A percentile compares a stretch with the other conserved stretches of the same genome.
Evolutionary conservation across 2,329 filamentous ascomycete genomes (phyloP).

Genomic region (Pezicula neosporulosa): DNA sequence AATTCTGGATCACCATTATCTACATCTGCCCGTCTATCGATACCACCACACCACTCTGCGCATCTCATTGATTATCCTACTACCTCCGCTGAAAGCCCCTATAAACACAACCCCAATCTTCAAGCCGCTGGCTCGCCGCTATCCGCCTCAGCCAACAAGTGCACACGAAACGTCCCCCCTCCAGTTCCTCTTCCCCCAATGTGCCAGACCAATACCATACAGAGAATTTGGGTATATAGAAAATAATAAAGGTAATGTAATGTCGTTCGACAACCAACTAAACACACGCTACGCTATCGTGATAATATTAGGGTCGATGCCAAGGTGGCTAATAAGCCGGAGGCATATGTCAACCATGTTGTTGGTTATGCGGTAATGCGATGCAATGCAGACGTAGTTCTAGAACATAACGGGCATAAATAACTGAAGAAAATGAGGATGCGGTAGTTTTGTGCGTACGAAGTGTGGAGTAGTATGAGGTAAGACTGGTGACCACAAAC

Average conservation of each 20-base stretch:
- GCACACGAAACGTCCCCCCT: too few species aligned
- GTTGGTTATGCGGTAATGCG: constrained; percentile 7
- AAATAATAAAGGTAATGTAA: constrained; percentile 13
- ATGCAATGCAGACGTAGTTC: constrained; percentile 21
- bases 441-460: background rate
- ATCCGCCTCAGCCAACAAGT: too few species aligned
- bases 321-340: constrained; percentile 18
- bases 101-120: too few species aligned
- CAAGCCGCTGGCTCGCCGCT: too few species aligned
- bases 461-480: constrained; percentile 1
- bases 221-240: constrained; percentile 29
- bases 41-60: too few species aligned
- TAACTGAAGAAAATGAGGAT: constrained; percentile 3
- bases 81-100: too few species aligned
- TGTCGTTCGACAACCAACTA: constrained; percentile 6
- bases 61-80: too few species aligned
- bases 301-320: constrained; percentile 14
- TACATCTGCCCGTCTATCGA: too few species aligned
- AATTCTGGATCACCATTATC: too few species aligned
- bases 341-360: constrained; percentile 9
- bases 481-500: background rate
- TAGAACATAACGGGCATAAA: constrained; percentile 25
- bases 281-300: constrained; percentile 7
- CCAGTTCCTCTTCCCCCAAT: too few species aligned
- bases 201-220: background rate